Base-by-base conservation (phyloP, 164 flowering plant genomes). In the Umbellularia californica region DNA sequence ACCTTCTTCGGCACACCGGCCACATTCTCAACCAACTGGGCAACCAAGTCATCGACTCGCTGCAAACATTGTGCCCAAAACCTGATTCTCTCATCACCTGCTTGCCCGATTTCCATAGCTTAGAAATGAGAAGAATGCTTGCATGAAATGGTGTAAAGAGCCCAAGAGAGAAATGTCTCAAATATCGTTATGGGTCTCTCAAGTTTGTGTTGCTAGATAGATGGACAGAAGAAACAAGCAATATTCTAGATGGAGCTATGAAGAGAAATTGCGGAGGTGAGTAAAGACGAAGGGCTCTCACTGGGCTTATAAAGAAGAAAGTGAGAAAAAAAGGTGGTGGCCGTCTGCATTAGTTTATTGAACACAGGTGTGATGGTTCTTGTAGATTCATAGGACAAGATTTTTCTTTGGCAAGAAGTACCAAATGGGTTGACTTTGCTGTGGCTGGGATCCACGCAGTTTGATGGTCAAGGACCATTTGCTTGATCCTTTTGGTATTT, bases 41-140 rank as follows among this genome's bases (percentile, higher is more conserved):
- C 50, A 6, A 75, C 70, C 27, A 77, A 47, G 60, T 77, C 76
- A 72, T 73, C 78, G 19, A 86, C n/a, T 71, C 84, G 28, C 47
- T 30, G 69, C 5, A 55, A 55, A 55, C 60, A 55, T 55, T 3
- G 67, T 65, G 64, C 62, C 84, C 83, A 83, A 65, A 76, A 15
- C 24, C 85, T 82, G 3, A 67, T 20, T 67, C 79, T 82, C 75
- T 74, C 78, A 51, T 82, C 78, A 70, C 70, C 65, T 73, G 72
- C 69, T 30, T 75, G 27, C 33, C 69, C 83, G 50, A 65, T 77
- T 30, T 85, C 87, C 90, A 84, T 84, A 41, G 74, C 80, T 52
- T 23, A 25, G 5, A 47, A 19, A 25, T 6, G 23, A 47, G 20
- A 69, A 30, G 1, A 51, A 14, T 10, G 50, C 64, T 71, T 52